Percentiles rank a stretch among this genome's conserved stretches.
Conservation (phyloP, 1,284 basidiomycete genomes). For the Gymnopus androsaceus region DNA sequence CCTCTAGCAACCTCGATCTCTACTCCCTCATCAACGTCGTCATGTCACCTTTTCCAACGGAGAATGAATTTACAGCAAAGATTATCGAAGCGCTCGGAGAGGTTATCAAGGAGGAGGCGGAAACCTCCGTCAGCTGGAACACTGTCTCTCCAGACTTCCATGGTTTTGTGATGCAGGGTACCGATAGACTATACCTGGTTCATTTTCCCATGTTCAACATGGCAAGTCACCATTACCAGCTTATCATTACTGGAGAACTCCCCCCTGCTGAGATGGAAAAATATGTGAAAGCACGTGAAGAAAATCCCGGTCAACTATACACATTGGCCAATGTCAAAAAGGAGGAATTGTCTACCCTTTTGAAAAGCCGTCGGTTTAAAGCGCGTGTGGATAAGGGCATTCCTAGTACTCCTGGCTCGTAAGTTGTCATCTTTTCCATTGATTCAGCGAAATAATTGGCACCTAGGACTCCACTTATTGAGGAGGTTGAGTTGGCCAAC, state of each 20-base stretch:
- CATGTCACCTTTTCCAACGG: slow-evolving; percentile 46
- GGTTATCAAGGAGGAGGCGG: slow-evolving; percentile 36
- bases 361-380: slow-evolving; percentile 12
- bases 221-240: slow-evolving; percentile 40
- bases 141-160: slow-evolving; percentile 34
- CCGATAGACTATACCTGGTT: slow-evolving; percentile 35
- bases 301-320: slow-evolving; percentile 26
- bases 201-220: slow-evolving; percentile 41
- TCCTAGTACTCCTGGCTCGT: slow-evolving; percentile 3
- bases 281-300: slow-evolving; percentile 23
- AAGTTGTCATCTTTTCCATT: slow-evolving; percentile 17
- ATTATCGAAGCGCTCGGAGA: slow-evolving; percentile 37
- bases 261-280: slow-evolving; percentile 17
- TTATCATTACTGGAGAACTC: slow-evolving; percentile 38
- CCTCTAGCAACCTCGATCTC: slow-evolving; percentile 37
- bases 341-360: slow-evolving; percentile 20
- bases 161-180: slow-evolving; percentile 43
- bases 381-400: slow-evolving; percentile 6
- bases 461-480: neutral
- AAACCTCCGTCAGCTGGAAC: slow-evolving; percentile 30
- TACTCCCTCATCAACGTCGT: slow-evolving; percentile 41
- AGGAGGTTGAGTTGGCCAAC: slow-evolving; percentile 24
- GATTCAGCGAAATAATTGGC: slow-evolving; percentile 1
- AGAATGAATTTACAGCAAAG: slow-evolving; percentile 32
- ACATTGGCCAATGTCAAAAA: slow-evolving; percentile 23